Evolutionary conservation across 108 stramenopile genomes (phyloP).

Genomic region (Nitzschia palea): DNA sequence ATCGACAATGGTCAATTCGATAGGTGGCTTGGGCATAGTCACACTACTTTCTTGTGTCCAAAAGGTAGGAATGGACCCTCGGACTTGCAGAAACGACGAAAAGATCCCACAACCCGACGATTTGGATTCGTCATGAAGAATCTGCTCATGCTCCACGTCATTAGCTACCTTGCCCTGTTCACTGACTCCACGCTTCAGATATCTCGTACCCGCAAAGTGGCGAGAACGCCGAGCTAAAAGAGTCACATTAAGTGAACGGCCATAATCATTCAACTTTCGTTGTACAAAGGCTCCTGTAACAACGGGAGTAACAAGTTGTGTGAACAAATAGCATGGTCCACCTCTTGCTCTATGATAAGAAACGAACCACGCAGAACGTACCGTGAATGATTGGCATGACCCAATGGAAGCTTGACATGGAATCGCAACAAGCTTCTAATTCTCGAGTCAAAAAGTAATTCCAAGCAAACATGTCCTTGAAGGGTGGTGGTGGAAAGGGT

Average conservation of each 20-base stretch:
- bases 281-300: slow-evolving; percentile 82
- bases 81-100: slow-evolving; percentile 90
- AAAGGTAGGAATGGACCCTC: slow-evolving; percentile 96
- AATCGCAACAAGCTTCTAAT: slow-evolving; percentile 79
- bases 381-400: slow-evolving; percentile 92
- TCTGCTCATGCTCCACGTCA: slow-evolving; percentile 92
- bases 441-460: slow-evolving; percentile 93
- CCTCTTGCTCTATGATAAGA: no score
- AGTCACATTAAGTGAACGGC: slow-evolving; percentile 85
- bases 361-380: slow-evolving; percentile 20
- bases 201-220: slow-evolving; percentile 98
- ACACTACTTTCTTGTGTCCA: slow-evolving; percentile 96
- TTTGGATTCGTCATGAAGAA: slow-evolving; percentile 90
- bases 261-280: slow-evolving; percentile 88
- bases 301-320: background rate
- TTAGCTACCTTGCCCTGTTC: slow-evolving; percentile 97
- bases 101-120: slow-evolving; percentile 71
- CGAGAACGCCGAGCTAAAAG: slow-evolving; percentile 92
- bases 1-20: slow-evolving; percentile 92
- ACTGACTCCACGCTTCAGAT: slow-evolving; percentile 96
- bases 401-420: slow-evolving; percentile 86
- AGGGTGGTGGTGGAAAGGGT: slow-evolving; percentile 82
- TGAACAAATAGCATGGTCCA: no score
- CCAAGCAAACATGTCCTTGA: slow-evolving; percentile 97
- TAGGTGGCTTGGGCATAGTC: slow-evolving; percentile 97